phyloP scores from a whole-genome alignment of 768 basidiomycete species.

The Lentinula sp. region DNA sequence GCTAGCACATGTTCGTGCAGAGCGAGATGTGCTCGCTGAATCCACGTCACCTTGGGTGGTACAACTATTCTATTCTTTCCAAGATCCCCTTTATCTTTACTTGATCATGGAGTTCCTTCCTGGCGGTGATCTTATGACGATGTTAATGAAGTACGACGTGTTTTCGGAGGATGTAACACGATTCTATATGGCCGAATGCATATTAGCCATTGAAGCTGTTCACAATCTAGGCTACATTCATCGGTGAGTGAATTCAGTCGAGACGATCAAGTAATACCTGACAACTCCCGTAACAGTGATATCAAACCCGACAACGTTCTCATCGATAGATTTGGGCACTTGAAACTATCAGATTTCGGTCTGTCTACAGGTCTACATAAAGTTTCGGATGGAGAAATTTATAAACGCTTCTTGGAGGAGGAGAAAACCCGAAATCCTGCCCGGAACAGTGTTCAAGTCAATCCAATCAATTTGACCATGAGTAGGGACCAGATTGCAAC shows the following conservation, averaged over 20 bases:
- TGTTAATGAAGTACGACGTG: constrained; percentile 99
- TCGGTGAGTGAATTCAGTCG: constrained; percentile 49
- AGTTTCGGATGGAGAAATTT: constrained; percentile 89
- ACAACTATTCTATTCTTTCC: constrained; percentile 96
- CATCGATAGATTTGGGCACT: constrained; percentile 93
- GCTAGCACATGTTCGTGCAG: constrained; percentile 97
- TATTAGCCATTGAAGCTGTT: constrained; percentile 95
- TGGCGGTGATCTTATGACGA: constrained; percentile 99
- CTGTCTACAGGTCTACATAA: constrained; percentile 98
- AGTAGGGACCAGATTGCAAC: constrained; percentile 95
- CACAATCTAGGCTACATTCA: constrained; percentile 99
- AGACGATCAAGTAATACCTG: not conserved
- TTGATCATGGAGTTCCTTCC: constrained; percentile 86
- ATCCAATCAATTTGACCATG: constrained; percentile 96
- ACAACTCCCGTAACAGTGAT: constrained; percentile 48
- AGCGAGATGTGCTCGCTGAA: constrained; percentile 94
- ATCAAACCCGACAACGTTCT: constrained; percentile 99
- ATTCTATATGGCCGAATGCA: constrained; percentile 99
- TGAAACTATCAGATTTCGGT: constrained; percentile 98
- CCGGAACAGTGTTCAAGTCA: constrained; percentile 95
- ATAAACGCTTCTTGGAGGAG: constrained; percentile 85
- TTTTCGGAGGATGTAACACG: constrained; percentile 98
- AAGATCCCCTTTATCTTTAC: constrained; percentile 93
- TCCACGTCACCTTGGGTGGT: constrained; percentile 98
- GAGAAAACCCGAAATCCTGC: constrained; percentile 58